Base-by-base conservation (phyloP, 805 yeast genomes). In the Yueomyces sp. region DNA sequence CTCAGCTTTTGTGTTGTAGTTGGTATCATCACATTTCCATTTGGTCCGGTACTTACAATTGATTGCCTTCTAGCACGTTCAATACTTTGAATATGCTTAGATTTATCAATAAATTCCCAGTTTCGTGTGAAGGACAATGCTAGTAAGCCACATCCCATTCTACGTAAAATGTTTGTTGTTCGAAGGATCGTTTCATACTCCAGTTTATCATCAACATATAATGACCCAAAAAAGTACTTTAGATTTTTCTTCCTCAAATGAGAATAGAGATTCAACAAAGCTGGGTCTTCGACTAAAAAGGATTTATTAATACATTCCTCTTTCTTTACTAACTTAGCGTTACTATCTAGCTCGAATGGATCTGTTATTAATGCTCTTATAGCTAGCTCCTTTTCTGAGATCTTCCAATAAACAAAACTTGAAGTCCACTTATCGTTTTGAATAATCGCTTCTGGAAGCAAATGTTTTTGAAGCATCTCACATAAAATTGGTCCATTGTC, bases 141-240 rank as follows among this genome's bases (percentile, higher is more conserved):
- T 38, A 90, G 59, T 47, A 78, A 74, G 53, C 88, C 94, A 63
- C 97, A 88, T 0, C 97, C 97, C 95, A 88, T 85, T 45, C 94
- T 68, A 12, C 76, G 70, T 54, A 86, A 84, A 47, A 86, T 80
- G 36, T 72, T 65, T 5, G 83, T 70, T 5, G 80, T 81, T 48
- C 78, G 74, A 9, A 74, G 53, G 12, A 87, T 71, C 53, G 81
- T 79, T 4, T 70, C 66, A 44, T 73, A 76, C 53, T 90, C 96
- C 4, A 55, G 43, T 8, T 50, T 62, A 7, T 76, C 59, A 5
- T 68, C 66, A 4, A 69, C 52, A 34, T 55, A 57, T 28, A 66
- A 43, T 0, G 79, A 68, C 2, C 79, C 82, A 44, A 67, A 56
- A 39, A 72, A 66, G 44, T 77, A 74, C 37, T 66, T 69, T 37